Conservation (phyloP, 2,329 filamentous ascomycete species). For the Penicillium polonicum region DNA sequence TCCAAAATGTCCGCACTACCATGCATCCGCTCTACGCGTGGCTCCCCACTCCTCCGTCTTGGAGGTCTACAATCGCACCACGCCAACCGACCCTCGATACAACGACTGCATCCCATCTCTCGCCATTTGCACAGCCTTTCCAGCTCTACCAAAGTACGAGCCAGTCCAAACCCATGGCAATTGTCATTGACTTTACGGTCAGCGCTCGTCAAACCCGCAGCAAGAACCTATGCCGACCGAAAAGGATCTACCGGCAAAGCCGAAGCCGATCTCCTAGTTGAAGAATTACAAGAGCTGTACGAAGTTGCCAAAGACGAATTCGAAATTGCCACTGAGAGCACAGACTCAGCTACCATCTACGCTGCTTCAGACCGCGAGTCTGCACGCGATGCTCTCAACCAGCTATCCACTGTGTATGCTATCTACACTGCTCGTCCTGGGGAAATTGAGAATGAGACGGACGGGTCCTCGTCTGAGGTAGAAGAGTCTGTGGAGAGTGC, state of each 20-base stretch:
- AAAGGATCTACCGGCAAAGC: constrained; percentile 23
- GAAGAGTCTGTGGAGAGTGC: constrained; percentile 15
- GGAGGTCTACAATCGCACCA: neutral
- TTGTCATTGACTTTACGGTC: neutral
- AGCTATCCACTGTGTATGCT: constrained; percentile 36
- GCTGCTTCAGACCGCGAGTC: constrained; percentile 48
- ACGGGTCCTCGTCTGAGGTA: neutral
- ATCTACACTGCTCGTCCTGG: constrained; percentile 31
- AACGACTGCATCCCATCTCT: neutral
- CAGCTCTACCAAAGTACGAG: neutral
- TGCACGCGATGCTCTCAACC: constrained; percentile 47
- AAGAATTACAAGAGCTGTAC: constrained; percentile 41
- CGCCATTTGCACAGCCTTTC: neutral
- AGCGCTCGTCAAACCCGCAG: neutral
- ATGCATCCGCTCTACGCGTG: neutral
- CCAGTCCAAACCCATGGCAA: neutral
- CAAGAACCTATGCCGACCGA: constrained; percentile 5
- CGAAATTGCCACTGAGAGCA: constrained; percentile 51
- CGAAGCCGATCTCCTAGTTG: constrained; percentile 35
- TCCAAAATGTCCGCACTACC: neutral
- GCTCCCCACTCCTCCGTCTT: neutral
- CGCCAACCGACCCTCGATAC: neutral
- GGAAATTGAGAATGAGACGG: constrained; percentile 13
- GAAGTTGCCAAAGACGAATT: constrained; percentile 50
- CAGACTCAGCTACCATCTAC: constrained; percentile 46